Evolutionary conservation across 2,329 filamentous ascomycete species (phyloP).

Genomic region (Diaporthe ampelina): DNA sequence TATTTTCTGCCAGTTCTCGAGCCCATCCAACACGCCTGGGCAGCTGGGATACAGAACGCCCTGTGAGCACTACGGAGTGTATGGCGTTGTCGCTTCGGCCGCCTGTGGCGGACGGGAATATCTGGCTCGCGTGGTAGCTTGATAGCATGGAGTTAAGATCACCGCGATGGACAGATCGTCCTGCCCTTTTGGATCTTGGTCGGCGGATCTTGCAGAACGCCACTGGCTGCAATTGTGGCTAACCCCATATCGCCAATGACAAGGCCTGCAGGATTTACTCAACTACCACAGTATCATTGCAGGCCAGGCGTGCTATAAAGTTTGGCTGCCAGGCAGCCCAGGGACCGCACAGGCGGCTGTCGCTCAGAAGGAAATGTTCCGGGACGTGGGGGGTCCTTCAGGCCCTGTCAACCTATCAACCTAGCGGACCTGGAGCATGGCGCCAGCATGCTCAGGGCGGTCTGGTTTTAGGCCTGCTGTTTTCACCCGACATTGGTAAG

Average conservation of each 20-base stretch:
- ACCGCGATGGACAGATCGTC: constrained; percentile 38
- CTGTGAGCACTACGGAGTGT: background rate
- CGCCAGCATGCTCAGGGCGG: background rate
- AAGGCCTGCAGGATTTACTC: background rate
- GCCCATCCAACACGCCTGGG: background rate
- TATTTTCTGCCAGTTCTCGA: constrained; percentile 1
- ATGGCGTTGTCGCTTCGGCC: constrained; percentile 7
- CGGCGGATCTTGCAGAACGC: constrained; percentile 19
- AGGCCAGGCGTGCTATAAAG: background rate
- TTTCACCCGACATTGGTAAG: background rate
- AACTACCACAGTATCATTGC: background rate
- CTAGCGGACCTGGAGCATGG: background rate
- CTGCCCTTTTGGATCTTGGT: constrained; percentile 31
- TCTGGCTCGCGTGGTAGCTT: constrained; percentile 36
- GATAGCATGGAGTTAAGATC: constrained; percentile 20
- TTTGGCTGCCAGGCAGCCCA: too few relatives aligned
- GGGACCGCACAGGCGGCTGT: background rate
- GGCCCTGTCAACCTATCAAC: background rate
- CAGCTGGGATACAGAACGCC: background rate
- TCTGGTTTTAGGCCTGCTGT: background rate
- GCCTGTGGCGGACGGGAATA: constrained; percentile 13
- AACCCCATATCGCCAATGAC: constrained; percentile 2
- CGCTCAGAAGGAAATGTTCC: background rate
- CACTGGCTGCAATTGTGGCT: constrained; percentile 23
- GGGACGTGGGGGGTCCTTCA: background rate